These are phyloP conservation scores for Tuber borchii DNA, from an alignment of 495 filamentous ascomycete species.

Conservation along the genomic window DNA sequence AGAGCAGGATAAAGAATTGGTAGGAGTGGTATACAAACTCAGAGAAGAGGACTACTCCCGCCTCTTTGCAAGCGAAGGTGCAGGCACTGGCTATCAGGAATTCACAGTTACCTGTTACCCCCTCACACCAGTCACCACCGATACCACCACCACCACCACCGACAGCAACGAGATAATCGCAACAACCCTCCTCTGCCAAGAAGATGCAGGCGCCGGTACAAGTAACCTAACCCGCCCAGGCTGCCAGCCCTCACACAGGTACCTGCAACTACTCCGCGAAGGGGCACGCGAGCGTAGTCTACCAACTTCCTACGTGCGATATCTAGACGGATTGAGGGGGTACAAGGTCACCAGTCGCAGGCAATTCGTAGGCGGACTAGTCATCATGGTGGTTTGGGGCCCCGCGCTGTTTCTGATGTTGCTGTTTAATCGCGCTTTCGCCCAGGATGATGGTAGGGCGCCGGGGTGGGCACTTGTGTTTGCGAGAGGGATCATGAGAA, in stretches of 20 bases:
- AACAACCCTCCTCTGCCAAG: conserved; percentile 36
- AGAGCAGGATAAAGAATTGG: conserved; percentile 47
- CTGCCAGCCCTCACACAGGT: conserved; percentile 76
- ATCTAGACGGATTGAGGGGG: conserved; percentile 58
- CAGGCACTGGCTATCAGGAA: conserved; percentile 72
- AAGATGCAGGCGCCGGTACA: background rate
- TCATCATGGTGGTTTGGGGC: conserved; percentile 49
- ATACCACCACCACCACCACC: conserved; percentile 8
- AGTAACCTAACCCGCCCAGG: conserved; percentile 8
- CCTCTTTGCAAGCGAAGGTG: conserved; percentile 87
- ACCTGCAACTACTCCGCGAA: conserved; percentile 64
- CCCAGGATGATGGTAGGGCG: conserved; percentile 54
- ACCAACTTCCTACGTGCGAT: conserved; percentile 64
- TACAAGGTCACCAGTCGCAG: conserved; percentile 61
- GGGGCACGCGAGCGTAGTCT: conserved; percentile 73
- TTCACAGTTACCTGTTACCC: conserved; percentile 65
- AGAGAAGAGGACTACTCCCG: conserved; percentile 70
- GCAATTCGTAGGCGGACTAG: conserved; percentile 58
- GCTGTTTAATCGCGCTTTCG: background rate
- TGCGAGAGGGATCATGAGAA: conserved; percentile 48
- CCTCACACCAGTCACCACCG: conserved; percentile 13
- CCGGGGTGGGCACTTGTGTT: conserved; percentile 60
- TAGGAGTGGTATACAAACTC: conserved; percentile 93
- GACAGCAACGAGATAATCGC: conserved; percentile 39
- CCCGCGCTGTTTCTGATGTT: conserved; percentile 45